Percentiles rank a stretch among this genome's conserved stretches.
Evolutionary conservation across 2,329 filamentous ascomycete genomes (phyloP).

Genomic region (Cercospora zeae-maydis): DNA sequence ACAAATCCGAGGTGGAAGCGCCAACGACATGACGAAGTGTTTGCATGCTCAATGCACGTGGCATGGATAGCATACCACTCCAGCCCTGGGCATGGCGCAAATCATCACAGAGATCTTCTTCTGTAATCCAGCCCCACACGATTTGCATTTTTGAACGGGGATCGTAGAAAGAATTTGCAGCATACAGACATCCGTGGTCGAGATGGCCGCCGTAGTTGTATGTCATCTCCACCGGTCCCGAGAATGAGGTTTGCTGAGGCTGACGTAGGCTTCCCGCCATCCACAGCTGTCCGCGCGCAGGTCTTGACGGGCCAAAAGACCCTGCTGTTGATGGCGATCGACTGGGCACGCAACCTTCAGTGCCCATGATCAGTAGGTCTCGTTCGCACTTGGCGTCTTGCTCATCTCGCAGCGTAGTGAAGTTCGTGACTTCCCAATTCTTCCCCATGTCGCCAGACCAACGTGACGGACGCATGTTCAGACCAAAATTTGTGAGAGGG

Average conservation of each 20-base stretch:
- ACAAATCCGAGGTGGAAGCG: constrained; percentile 38
- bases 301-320: constrained; percentile 28
- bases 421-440: constrained; percentile 53
- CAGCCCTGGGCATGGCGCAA: constrained; percentile 47
- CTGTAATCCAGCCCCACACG: constrained; percentile 51
- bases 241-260: background rate
- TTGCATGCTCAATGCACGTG: constrained; percentile 44
- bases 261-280: constrained; percentile 39
- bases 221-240: constrained; percentile 28
- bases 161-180: constrained; percentile 50
- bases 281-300: constrained; percentile 43
- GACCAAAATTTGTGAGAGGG: constrained; percentile 41
- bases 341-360: constrained; percentile 42
- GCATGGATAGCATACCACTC: constrained; percentile 50
- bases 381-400: constrained; percentile 28
- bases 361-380: constrained; percentile 47
- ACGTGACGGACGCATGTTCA: constrained; percentile 40
- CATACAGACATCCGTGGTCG: constrained; percentile 50
- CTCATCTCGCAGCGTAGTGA: constrained; percentile 42
- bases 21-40: constrained; percentile 39
- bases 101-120: constrained; percentile 48
- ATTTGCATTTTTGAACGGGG: constrained; percentile 42
- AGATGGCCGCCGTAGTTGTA: constrained; percentile 46
- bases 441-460: constrained; percentile 52
- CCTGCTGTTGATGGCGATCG: constrained; percentile 16